Base-by-base conservation (phyloP, 371 early-diverging fungal species). In the Funneliformis caledonium region DNA sequence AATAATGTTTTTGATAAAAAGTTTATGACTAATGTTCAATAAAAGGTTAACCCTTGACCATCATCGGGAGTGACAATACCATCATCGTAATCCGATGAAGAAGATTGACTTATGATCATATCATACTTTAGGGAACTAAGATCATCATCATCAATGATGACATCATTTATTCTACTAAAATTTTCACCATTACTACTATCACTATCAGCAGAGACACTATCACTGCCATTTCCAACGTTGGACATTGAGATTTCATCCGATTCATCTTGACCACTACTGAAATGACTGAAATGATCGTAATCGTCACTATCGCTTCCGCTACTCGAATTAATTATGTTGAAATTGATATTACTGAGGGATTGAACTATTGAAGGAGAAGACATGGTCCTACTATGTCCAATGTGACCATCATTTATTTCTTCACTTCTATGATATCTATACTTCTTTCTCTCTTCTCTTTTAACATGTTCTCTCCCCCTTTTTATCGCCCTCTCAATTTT, bases 401-500 rank as follows among this genome's bases (percentile, higher is more conserved):
- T 7, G 22, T 48, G 14, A 48, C 0, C 19, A 72, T 72, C 50
- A 72, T 72, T 50, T 48, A 26, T 16, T 16, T 5, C 4, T 31
- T 48, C 16, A 5, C 47, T 72, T 33, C 33, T 64, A 11, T 31
- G 33, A 31, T 72, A 14, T 65, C 26, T 77, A 47, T 0, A 16
- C 26, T 11, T 33, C 52, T 33, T 76, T 59, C 43, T 22, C 43
- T 52, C 42, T 48, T 79, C 67, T 59, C 60, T 70, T 64, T 83
- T 86, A 68, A 90, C 72, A 50, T 84, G 73, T 22, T 74, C 80
- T 10, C 88, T 86, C 6, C 86, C 87, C 14, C 78, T 81, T 16
- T 88, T 81, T 81, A 93, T 90, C 11, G 89, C 86, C 31, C 89
- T 85, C 85, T 97, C 97, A 76, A 96, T 90, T 37, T 87, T 82